A percentile compares a stretch with the other conserved stretches of the same genome.
phyloP scores from a whole-genome alignment of 1,284 basidiomycete species.

The Lignosus rhinocerotis region DNA sequence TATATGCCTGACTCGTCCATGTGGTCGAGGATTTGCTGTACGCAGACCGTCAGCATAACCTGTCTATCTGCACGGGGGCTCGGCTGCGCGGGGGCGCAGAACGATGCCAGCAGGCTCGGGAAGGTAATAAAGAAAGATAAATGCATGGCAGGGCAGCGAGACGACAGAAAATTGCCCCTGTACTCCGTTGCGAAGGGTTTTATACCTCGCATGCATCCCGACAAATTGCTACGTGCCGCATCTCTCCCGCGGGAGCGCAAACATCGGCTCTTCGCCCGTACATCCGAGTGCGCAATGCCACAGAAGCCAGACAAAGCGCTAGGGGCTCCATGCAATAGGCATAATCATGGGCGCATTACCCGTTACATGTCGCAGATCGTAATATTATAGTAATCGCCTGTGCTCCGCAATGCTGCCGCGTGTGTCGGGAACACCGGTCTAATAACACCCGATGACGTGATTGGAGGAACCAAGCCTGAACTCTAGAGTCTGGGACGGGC shows the following conservation, averaged over 20 bases:
- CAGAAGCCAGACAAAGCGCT: slow-evolving; percentile 10
- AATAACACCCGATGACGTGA: slow-evolving; percentile 19
- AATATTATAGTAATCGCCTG: slow-evolving; percentile 18
- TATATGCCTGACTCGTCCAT: slow-evolving; percentile 95
- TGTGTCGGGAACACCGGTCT: slow-evolving; percentile 7
- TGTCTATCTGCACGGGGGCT: slow-evolving; percentile 10
- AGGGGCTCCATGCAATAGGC: slow-evolving; percentile 5
- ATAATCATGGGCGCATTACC: slow-evolving; percentile 1
- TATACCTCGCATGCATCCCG: slow-evolving; percentile 7
- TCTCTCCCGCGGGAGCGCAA: slow-evolving; percentile 2
- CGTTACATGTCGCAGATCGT: slow-evolving; percentile 22
- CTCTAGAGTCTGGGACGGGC: slow-evolving; percentile 11
- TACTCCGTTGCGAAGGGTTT: background rate
- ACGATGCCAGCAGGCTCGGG: slow-evolving; percentile 11
- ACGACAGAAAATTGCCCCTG: background rate
- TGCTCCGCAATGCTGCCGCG: slow-evolving; percentile 20
- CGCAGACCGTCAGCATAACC: slow-evolving; percentile 21
- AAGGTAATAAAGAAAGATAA: slow-evolving; percentile 23
- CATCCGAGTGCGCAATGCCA: slow-evolving; percentile 18
- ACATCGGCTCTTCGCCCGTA: slow-evolving; percentile 18
- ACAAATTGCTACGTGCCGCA: background rate
- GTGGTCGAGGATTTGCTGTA: slow-evolving; percentile 88
- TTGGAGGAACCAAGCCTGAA: slow-evolving; percentile 20
- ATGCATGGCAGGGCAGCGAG: slow-evolving; percentile 13
- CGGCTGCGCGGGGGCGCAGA: slow-evolving; percentile 7